Percentiles rank a stretch among this genome's conserved stretches.
Evolutionary conservation across 495 filamentous ascomycete species (phyloP).

Genomic region (Neurospora sp.): DNA sequence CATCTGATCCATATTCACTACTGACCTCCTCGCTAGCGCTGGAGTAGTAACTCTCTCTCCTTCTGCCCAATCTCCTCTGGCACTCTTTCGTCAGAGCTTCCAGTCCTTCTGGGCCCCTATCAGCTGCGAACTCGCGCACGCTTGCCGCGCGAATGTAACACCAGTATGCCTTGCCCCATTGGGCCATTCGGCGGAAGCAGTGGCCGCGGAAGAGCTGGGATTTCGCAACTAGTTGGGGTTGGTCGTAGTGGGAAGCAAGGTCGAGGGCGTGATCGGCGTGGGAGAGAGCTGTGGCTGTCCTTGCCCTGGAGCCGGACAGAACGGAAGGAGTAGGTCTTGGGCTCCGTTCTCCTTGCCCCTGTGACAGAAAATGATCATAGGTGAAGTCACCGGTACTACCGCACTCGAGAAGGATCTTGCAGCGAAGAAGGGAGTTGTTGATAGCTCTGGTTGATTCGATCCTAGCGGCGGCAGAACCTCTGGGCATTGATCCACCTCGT

Average conservation of each 20-base stretch:
- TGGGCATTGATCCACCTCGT: not conserved
- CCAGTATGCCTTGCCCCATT: not conserved
- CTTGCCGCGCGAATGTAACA: not conserved
- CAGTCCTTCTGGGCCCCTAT: not conserved
- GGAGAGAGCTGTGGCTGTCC: not conserved
- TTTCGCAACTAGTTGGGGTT: not conserved
- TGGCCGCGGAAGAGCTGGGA: slow-evolving; percentile 1
- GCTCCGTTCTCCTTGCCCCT: not conserved
- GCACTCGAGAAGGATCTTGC: not conserved
- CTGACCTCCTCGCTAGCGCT: not conserved
- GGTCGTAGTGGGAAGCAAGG: not conserved
- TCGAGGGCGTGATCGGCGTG: not conserved
- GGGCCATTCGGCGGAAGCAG: not conserved
- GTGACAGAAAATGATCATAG: not conserved
- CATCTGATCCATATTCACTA: not conserved
- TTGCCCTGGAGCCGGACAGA: not conserved
- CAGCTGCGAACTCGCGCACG: not conserved
- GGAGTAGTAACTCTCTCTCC: not conserved
- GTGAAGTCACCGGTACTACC: not conserved
- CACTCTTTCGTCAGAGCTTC: not conserved
- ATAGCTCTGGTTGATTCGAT: not conserved
- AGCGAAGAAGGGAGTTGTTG: not conserved
- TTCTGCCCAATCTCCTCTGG: not conserved
- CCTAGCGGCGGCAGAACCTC: not conserved
- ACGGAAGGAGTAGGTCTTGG: not conserved